Base-by-base conservation (phyloP, 441 rosid species). In the Dalechampia spathulata region DNA sequence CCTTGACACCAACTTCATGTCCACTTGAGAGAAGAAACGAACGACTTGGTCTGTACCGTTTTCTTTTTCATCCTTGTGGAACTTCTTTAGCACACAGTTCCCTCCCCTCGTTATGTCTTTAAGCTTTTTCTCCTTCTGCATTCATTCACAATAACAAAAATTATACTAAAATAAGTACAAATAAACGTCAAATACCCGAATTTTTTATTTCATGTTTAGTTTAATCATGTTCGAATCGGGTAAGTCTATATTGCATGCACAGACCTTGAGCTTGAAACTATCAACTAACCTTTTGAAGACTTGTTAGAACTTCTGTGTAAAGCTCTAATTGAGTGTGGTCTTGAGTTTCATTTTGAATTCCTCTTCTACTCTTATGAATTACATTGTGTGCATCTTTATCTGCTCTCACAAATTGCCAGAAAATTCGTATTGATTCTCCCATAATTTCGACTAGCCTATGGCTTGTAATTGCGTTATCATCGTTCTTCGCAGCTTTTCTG, bases 381-480 rank as follows among this genome's bases (percentile, higher is more conserved):
- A 39, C 61, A 6, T 55, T 28, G 41, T 61, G 72, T 10, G 85
- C 61, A n/a, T 81, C 73, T 69, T 83, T 88, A 68, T 92, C 98
- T 28, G 82, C 78, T 55, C 91, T 82, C 52, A 86, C 71, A 54
- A 88, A 92, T 51, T 72, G 73, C 96, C 96, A 88, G 36, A 86
- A 84, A 17, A 81, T 72, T 67, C 95, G 65, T 56, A 92, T 86
- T 2, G 96, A 86, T 77, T 92, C 98, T 58, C 88, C 94, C 82
- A 88, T 66, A 41, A 81, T 86, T 64, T 92, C 95, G 8, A 84
- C 83, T 17, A 92, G 72, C 63, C 48, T 69, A 4, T 86, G 85
- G 34, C 91, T 80, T 42, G 78, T 77, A 49, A 92, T 75, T 27
- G 73, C 75, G 52, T 68, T 7, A 7, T 53, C 58, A 0, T 68